A percentile compares a stretch with the other conserved stretches of the same genome.
Evolutionary conservation across 257 asterid genomes (phyloP).

Genomic region (Primulina huaijiensis): DNA sequence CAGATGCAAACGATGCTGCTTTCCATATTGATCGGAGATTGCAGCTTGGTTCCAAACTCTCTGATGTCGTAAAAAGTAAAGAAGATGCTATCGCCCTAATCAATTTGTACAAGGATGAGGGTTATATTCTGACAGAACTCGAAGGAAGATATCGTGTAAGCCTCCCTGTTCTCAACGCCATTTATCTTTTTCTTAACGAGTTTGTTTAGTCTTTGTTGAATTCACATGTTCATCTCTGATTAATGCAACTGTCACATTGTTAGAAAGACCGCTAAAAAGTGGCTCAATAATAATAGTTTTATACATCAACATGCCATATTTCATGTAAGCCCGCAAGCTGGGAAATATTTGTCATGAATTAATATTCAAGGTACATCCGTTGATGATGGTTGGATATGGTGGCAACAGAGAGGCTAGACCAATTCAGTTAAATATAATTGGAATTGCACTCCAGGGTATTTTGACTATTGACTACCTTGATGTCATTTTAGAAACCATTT

Average conservation of each 20-base stretch:
- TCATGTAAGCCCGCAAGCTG: too few relatives aligned
- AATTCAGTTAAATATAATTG: too few relatives aligned
- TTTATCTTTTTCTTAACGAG: constrained; percentile 15
- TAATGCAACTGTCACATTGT: background rate
- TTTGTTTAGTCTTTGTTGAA: background rate
- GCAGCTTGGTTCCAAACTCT: constrained; percentile 76
- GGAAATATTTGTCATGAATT: too few relatives aligned
- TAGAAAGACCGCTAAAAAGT: too few relatives aligned
- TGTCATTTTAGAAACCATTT: too few relatives aligned
- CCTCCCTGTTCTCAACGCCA: constrained; percentile 13
- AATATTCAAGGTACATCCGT: too few relatives aligned
- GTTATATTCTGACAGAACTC: constrained; percentile 73
- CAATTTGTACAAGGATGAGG: constrained; percentile 68
- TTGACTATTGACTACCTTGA: too few relatives aligned
- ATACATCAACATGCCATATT: background rate
- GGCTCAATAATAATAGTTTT: background rate
- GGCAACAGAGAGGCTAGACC: too few relatives aligned
- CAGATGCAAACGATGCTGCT: constrained; percentile 71
- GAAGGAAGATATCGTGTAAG: constrained; percentile 82
- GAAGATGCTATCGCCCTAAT: constrained; percentile 69
- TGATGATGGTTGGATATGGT: too few relatives aligned
- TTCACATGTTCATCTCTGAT: background rate
- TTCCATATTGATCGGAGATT: constrained; percentile 58
- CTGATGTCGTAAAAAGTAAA: constrained; percentile 60
- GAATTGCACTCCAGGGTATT: too few relatives aligned